Percentiles rank a stretch among this genome's conserved stretches.
These are phyloP conservation scores for Lignosus rhinocerotis DNA, from an alignment of 1,284 basidiomycete genomes.

Conservation along the genomic window DNA sequence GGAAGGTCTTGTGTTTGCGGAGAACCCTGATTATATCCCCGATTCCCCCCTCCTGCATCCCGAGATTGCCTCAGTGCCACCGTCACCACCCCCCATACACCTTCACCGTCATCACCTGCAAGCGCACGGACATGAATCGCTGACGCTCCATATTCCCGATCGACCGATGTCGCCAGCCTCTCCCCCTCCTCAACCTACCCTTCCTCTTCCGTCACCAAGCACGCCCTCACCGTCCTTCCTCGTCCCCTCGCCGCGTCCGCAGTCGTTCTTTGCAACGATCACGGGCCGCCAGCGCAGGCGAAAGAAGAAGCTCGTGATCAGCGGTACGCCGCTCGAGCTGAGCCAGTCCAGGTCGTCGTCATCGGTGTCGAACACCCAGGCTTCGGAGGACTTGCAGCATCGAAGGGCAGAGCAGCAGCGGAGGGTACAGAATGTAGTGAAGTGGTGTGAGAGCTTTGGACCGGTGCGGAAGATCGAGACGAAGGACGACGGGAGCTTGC, in stretches of 20 bases:
- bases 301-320: slow-evolving; percentile 33
- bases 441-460: slow-evolving; percentile 35
- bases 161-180: slow-evolving; percentile 21
- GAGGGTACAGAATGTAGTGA: slow-evolving; percentile 26
- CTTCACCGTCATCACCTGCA: not conserved
- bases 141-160: slow-evolving; percentile 15
- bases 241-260: slow-evolving; percentile 24
- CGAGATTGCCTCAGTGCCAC: not conserved
- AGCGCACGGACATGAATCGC: not conserved
- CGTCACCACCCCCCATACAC: slow-evolving; percentile 1
- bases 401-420: slow-evolving; percentile 20
- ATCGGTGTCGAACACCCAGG: not conserved
- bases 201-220: slow-evolving; percentile 31
- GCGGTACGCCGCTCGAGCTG: slow-evolving; percentile 20
- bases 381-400: slow-evolving; percentile 13
- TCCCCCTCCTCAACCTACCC: slow-evolving; percentile 29
- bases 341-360: slow-evolving; percentile 11
- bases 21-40: slow-evolving; percentile 23
- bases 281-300: slow-evolving; percentile 25
- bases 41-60: slow-evolving; percentile 21
- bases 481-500: slow-evolving; percentile 31
- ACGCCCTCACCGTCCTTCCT: slow-evolving; percentile 32
- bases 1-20: slow-evolving; percentile 21
- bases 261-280: slow-evolving; percentile 29
- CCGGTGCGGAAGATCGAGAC: slow-evolving; percentile 29